phyloP scores from a whole-genome alignment of 176 grass and related monocot species.

The Oryza brachyantha region DNA sequence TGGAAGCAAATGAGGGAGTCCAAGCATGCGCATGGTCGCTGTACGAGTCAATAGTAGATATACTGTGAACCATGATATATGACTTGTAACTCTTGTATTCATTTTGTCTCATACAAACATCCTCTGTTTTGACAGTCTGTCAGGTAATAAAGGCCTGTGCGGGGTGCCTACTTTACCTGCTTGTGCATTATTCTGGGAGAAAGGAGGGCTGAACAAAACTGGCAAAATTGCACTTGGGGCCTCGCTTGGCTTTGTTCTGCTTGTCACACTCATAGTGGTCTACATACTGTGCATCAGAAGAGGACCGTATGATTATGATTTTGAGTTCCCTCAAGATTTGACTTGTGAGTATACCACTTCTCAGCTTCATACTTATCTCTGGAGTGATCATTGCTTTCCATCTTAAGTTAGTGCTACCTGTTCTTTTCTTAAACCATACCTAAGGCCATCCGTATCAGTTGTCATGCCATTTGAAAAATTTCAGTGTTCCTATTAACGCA shows the following conservation, averaged over 20 bases:
- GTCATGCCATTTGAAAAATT: background rate
- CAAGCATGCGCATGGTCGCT: background rate
- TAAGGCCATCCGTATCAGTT: background rate
- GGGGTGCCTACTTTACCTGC: slow-evolving; percentile 85
- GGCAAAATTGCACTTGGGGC: slow-evolving; percentile 88
- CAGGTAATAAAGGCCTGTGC: slow-evolving; percentile 94
- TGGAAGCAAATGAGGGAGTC: background rate
- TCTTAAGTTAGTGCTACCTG: background rate
- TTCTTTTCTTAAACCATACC: background rate
- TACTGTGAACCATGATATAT: background rate
- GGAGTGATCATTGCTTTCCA: background rate
- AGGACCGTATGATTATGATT: slow-evolving; percentile 78
- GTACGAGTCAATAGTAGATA: background rate
- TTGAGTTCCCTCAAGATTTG: slow-evolving; percentile 97
- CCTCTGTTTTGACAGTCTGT: slow-evolving; percentile 55
- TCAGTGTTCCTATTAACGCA: background rate
- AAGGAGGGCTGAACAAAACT: slow-evolving; percentile 72
- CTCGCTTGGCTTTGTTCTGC: slow-evolving; percentile 64
- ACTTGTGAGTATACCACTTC: slow-evolving; percentile 60
- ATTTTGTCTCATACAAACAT: background rate
- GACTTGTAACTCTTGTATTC: slow-evolving; percentile 4
- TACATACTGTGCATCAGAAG: slow-evolving; percentile 88
- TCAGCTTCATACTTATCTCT: background rate
- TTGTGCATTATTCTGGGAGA: slow-evolving; percentile 94
- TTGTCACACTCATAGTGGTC: slow-evolving; percentile 68